These are phyloP conservation scores for Rosa chinensis DNA, from an alignment of 306 rosid genomes.

Conservation along the genomic window DNA sequence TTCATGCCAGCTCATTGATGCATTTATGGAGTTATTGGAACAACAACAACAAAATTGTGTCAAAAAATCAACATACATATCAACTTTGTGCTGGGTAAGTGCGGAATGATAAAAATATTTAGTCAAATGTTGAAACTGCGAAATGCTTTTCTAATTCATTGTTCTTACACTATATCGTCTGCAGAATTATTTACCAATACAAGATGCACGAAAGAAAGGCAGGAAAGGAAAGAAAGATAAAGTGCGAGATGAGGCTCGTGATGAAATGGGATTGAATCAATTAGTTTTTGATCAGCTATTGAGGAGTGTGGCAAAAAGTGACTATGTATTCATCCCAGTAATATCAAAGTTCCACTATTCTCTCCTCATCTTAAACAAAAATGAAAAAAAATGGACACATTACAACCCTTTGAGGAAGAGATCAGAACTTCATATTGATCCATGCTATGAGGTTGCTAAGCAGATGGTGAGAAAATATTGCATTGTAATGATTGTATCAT, in stretches of 20 bases:
- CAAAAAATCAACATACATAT: not conserved
- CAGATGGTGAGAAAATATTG: not conserved
- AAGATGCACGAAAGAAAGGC: not conserved
- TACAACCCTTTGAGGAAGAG: not conserved
- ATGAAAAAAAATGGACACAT: not conserved
- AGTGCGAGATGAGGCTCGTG: not conserved
- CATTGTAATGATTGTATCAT: not conserved
- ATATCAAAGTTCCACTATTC: not conserved
- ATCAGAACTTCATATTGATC: not conserved
- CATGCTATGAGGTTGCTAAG: not conserved
- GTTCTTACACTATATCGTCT: not conserved
- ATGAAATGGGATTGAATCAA: not conserved
- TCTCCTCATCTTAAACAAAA: not conserved
- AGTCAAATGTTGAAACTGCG: not conserved
- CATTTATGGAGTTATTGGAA: slow-evolving; percentile 6
- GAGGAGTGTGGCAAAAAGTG: not conserved
- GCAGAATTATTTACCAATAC: not conserved
- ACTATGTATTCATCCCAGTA: not conserved
- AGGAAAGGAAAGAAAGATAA: not conserved
- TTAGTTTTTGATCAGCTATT: not conserved
- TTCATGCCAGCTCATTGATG: not conserved
- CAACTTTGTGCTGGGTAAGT: slow-evolving; percentile 4
- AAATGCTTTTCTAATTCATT: not conserved
- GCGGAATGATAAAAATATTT: not conserved
- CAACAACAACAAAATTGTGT: not conserved